A percentile compares a stretch with the other conserved stretches of the same genome.
Evolutionary conservation across 176 grass and related monocot genomes (phyloP).

Genomic region (Microstegium vimineum): DNA sequence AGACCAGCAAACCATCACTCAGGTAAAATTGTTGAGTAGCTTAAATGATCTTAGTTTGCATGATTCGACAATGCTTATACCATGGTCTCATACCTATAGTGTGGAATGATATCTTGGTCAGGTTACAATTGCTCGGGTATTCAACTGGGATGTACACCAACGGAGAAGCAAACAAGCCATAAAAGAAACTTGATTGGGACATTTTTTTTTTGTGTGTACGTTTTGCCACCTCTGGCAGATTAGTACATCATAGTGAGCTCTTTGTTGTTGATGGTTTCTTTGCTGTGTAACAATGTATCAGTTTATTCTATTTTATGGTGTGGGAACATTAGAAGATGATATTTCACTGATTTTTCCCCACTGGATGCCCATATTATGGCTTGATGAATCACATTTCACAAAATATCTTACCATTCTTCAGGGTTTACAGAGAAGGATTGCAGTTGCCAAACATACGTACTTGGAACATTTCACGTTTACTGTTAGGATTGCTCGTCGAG

Average conservation of each 20-base stretch:
- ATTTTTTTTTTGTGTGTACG: constrained; percentile 26
- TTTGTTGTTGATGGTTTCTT: constrained; percentile 22
- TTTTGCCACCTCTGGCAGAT: constrained; percentile 18
- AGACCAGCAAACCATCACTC: constrained; percentile 95
- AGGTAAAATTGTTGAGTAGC: constrained; percentile 41
- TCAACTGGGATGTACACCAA: constrained; percentile 99
- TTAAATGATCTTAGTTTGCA: background rate
- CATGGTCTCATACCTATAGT: background rate
- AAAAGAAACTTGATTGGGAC: constrained; percentile 42
- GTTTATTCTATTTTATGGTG: constrained; percentile 34
- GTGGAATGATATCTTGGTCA: constrained; percentile 15
- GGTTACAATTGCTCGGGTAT: constrained; percentile 93
- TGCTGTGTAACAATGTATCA: constrained; percentile 27
- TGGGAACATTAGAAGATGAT: constrained; percentile 32
- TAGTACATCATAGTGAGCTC: background rate
- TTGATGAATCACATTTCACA: too few species aligned
- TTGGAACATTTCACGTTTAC: too few species aligned
- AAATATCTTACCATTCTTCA: too few species aligned
- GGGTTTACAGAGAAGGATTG: too few species aligned
- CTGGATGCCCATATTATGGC: background rate
- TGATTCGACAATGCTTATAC: background rate
- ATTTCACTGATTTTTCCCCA: background rate
- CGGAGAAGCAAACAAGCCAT: constrained; percentile 68
- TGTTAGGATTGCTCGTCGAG: too few species aligned
- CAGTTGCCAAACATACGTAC: too few species aligned